A percentile compares a stretch with the other conserved stretches of the same genome.
phyloP scores from a whole-genome alignment of 345 rosid genomes.

The Aquilaria yunnanensis region DNA sequence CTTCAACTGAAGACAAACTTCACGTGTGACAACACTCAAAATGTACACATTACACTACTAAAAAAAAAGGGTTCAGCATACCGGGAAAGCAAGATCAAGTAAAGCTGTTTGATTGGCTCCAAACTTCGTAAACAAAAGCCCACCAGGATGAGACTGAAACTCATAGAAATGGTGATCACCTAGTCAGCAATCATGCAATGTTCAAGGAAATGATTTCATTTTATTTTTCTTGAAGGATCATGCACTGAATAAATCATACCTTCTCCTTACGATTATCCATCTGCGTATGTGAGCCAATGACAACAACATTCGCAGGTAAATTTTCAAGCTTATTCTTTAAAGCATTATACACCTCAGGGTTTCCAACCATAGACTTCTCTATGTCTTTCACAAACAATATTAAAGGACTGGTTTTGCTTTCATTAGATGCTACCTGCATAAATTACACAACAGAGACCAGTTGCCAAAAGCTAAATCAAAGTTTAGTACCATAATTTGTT shows the following conservation, averaged over 20 bases:
- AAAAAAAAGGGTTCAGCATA: constrained; percentile 18
- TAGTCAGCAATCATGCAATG: no score
- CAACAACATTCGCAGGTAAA: constrained; percentile 65
- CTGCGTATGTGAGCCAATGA: constrained; percentile 75
- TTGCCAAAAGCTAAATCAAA: background rate
- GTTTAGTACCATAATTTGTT: background rate
- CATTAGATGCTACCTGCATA: constrained; percentile 51
- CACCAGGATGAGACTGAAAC: constrained; percentile 81
- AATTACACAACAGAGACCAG: constrained; percentile 13
- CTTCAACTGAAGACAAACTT: background rate
- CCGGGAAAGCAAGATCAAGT: constrained; percentile 90
- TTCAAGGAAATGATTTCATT: no score
- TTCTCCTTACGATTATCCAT: constrained; percentile 88
- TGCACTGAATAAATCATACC: constrained; percentile 23
- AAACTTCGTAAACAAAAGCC: constrained; percentile 80
- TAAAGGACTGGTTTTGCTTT: constrained; percentile 57
- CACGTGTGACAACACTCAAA: background rate
- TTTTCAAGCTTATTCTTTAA: constrained; percentile 67
- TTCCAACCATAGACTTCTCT: constrained; percentile 69
- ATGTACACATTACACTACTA: no score
- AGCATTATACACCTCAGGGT: constrained; percentile 53
- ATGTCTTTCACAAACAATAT: constrained; percentile 77
- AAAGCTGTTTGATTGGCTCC: constrained; percentile 86
- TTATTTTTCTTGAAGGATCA: no score
- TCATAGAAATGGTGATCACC: background rate